Evolutionary conservation across 2,329 filamentous ascomycete species (phyloP), one percentile per base, ranked within the genome.

Genomic region (Nemania sp.): DNA sequence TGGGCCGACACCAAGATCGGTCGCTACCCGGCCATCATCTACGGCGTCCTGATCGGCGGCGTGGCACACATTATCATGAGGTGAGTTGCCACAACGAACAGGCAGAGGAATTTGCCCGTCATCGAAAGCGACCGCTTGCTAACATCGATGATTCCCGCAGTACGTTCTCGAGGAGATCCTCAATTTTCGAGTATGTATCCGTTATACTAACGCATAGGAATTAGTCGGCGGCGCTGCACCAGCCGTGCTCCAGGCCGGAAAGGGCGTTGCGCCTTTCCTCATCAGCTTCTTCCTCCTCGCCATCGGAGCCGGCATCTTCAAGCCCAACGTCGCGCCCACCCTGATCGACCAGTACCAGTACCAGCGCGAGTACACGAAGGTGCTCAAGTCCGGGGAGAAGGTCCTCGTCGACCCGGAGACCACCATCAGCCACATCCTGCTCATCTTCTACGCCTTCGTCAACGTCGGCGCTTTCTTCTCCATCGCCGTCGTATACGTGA

Each of bases 221-320:
- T 47, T 50, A 66, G 81, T 89, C 60, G 76, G 85, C 13, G 87
- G 87, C 0, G 84, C 87, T 13, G 78, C 88, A 10, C 88, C 88
- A 0, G 73, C 77, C 1, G 79, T 88, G 13, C 83, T 90, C 49
- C 75, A 79, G 20, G 69, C 65, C 7, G 67, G 67, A 39, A 60
- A 67, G 34, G 67, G 67, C 42, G 80, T 88, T n/a, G 84, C 80
- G 0, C 83, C 83, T 7, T 88, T 90, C 57, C 74, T 88, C 2
- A 75, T 87, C 32, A 85, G 86, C 21, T 80, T 90, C 65, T 74
- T 90, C 46, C 79, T 90, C 59, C 87, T 90, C 72, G 87, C 87
- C 2, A 68, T 90, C 5, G 88, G 88, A 46, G 88, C 87, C 1
- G 88, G 88, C 59, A 84, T 87, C 59, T 90, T 91, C 80, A 91